Base-by-base conservation (phyloP, 2,329 filamentous ascomycete genomes). In the Magnaporthiopsis poae region DNA sequence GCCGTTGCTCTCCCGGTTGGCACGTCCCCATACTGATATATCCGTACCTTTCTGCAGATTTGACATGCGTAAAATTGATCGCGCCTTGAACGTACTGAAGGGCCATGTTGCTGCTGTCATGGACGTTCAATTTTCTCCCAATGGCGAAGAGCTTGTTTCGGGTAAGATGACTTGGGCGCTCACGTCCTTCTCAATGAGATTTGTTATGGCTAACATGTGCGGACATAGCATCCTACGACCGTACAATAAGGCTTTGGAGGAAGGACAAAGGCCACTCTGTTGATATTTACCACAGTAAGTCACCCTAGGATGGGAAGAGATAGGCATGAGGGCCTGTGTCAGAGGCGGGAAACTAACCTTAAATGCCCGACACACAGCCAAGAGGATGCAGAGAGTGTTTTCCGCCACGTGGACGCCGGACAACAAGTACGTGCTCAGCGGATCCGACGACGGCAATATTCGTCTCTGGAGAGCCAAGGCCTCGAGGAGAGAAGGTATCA, bases 71-170 rank as follows among this genome's bases (percentile, higher is more conserved):
- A 94, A 92, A 75, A 89, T 96, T 76, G 88, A 91, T 71, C 88
- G 92, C 69, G 91, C 94, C 0, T 80, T 96, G 68, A 97, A 98
- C 74, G 88, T 97, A 11, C 83, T 96, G 66, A 95, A 94, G 77
- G 91, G 94, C 72, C 92, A 96, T 74, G 92, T 96, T 63, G 82
- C 84, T 62, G 95, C 95, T 27, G 93, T 97, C 31, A 97, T 97
- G 91, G 93, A 96, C 76, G 89, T 99, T 60, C 92, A 97, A 74
- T 99, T 94, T 78, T 93, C 89, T 63, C 94, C 95, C 0, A 98
- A 95, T 0, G 95, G 95, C 68, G 90, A 97, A 76, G 93, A 97
- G 76, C 85, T 99, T 62, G 92, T 98, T 27, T 96, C 95, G 79
- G 66, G 69, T 92, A 84, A n/a, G 69, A 64, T 18, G 46, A 18